Conservation (phyloP, 2,329 filamentous ascomycete species). For the Alternaria ethzedia region DNA sequence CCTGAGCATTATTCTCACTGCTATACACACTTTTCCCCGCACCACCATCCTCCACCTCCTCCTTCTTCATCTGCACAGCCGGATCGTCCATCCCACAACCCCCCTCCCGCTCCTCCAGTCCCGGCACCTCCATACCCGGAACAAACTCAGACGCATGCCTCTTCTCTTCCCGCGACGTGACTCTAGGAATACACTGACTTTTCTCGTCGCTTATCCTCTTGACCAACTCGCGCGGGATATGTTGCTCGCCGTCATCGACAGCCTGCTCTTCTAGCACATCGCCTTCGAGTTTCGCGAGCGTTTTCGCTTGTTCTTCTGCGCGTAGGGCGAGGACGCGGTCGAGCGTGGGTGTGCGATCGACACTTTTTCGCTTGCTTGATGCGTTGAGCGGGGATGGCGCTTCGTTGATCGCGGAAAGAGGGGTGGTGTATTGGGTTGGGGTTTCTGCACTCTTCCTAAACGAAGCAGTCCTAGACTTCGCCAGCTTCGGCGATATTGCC, state of each 20-base stretch:
- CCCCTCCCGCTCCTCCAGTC: too few species aligned
- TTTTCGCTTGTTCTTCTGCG: slow-evolving; percentile 3
- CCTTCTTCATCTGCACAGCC: fast-evolving
- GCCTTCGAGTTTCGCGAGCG: background rate
- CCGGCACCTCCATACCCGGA: background rate
- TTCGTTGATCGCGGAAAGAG: background rate
- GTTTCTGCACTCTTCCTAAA: background rate
- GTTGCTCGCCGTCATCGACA: background rate
- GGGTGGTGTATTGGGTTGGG: background rate
- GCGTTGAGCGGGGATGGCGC: background rate
- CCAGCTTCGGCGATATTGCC: background rate
- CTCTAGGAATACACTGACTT: background rate
- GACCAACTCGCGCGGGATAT: background rate
- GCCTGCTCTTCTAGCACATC: background rate
- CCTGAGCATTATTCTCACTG: background rate
- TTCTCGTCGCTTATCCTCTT: background rate
- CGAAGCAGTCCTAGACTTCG: background rate
- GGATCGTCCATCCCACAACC: background rate
- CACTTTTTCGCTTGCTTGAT: background rate
- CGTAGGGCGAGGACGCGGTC: background rate
- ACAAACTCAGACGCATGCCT: background rate
- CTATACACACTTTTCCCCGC: background rate
- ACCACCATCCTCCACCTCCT: background rate
- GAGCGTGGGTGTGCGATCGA: background rate
- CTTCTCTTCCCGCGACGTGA: background rate